A percentile compares a stretch with the other conserved stretches of the same genome.
These are phyloP conservation scores for Euphrasia arctica DNA, from an alignment of 305 asterid species.

Conservation along the genomic window DNA sequence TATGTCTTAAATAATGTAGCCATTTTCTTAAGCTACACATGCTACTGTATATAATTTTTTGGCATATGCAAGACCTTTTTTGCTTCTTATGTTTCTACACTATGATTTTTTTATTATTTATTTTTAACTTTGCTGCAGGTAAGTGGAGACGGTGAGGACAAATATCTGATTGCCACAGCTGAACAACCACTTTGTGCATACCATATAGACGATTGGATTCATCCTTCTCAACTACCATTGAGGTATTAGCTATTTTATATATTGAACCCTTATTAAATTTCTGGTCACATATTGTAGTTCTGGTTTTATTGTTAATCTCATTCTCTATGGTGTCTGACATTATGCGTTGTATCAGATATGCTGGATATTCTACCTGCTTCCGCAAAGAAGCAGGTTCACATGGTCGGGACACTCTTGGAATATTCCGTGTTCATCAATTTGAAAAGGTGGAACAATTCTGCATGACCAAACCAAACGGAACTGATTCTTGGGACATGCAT, in stretches of 20 bases:
- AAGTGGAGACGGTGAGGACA: conserved; percentile 94
- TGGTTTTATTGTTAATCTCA: not conserved
- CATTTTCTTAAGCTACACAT: too few relatives aligned
- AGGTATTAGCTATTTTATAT: conserved; percentile 38
- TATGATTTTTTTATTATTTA: not conserved
- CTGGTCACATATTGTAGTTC: not conserved
- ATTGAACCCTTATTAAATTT: not conserved
- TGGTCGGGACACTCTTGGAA: conserved; percentile 4
- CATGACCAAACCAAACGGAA: not conserved
- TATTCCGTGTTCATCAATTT: conserved; percentile 10
- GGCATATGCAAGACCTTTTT: too few relatives aligned
- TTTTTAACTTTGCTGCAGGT: conserved; percentile 41
- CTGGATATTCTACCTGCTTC: conserved; percentile 8
- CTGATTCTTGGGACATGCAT: conserved; percentile 8
- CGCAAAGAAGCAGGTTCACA: conserved; percentile 7
- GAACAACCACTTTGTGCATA: conserved; percentile 98
- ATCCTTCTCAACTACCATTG: conserved; percentile 75
- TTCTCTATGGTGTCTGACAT: not conserved
- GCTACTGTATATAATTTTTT: too few relatives aligned
- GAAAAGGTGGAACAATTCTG: conserved; percentile 9
- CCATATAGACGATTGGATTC: conserved; percentile 96
- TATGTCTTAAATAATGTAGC: too few relatives aligned
- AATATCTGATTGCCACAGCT: conserved; percentile 92
- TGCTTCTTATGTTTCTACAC: not conserved
- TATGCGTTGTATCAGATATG: not conserved